phyloP scores from a whole-genome alignment of 805 yeast species.

The Myxozyma monticola region DNA sequence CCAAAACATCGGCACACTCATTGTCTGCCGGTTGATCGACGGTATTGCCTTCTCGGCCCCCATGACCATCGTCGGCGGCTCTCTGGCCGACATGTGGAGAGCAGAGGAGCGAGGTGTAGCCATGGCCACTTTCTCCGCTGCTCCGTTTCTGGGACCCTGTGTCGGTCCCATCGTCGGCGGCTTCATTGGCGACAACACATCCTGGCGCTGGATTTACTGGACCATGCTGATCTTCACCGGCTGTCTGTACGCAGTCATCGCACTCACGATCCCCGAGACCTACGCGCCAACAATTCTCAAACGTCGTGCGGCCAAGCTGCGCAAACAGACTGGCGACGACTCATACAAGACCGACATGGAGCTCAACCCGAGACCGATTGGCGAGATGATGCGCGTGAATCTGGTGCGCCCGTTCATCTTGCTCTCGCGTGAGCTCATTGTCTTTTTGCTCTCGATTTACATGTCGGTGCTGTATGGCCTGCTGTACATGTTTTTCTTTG shows the following conservation, averaged over 20 bases:
- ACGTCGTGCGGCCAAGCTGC: constrained; percentile 37
- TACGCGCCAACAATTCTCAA: constrained; percentile 62
- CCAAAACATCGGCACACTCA: constrained; percentile 54
- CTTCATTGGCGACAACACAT: constrained; percentile 48
- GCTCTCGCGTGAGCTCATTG: constrained; percentile 42
- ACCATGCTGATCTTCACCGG: constrained; percentile 22
- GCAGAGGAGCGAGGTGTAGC: constrained; percentile 50
- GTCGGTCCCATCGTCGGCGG: constrained; percentile 59
- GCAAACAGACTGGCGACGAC: constrained; percentile 59
- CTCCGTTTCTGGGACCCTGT: constrained; percentile 59
- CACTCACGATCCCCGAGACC: constrained; percentile 50
- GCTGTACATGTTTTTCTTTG: constrained; percentile 61
- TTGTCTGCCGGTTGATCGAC: constrained; percentile 60
- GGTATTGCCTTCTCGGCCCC: constrained; percentile 72
- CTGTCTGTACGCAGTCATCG: constrained; percentile 35
- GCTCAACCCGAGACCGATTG: constrained; percentile 44
- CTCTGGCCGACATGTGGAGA: constrained; percentile 60
- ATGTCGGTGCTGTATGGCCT: constrained; percentile 45
- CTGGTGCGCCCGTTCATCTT: constrained; percentile 37
- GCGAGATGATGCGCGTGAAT: constrained; percentile 48
- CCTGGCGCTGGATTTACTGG: constrained; percentile 62
- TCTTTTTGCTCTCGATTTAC: constrained; percentile 41
- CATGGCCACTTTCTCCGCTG: constrained; percentile 44
- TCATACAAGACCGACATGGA: constrained; percentile 47
- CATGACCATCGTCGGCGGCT: constrained; percentile 66